Evolutionary conservation across 352 stramenopile species (phyloP), one percentile per base, ranked within the genome.

Genomic region (Phytophthora ramorum): DNA sequence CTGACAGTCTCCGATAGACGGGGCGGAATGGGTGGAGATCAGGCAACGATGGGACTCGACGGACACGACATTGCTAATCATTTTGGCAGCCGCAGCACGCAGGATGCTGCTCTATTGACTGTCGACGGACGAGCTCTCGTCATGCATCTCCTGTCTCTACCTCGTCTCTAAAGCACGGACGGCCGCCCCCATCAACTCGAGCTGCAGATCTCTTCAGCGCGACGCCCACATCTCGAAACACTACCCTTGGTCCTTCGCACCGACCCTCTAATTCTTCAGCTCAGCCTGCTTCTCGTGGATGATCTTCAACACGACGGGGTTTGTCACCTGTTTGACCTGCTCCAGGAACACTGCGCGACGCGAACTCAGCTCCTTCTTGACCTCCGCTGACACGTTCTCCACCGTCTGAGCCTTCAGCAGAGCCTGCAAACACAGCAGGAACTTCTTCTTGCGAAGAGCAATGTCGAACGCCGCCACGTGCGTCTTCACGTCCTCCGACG

Each of bases 391-490:
- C 40, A 73, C 43, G 24, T 66, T 66, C 41, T 58, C 55, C 30
- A 89, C 52, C 73, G 73, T 65, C 51, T 82, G 75, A 8, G 69
- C 81, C 41, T 84, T 83, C 66, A 93, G 57, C 64, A 95, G 73
- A 53, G 87, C 87, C 63, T 95, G 83, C 54, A 95, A 78, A 55
- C 81, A 92, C 61, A 95, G 60, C 63, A 95, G 58, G 28, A 75
- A 69, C 70, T 92, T 92, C 47, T 92, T 57, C 71, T 92, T 91
- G 45, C 85, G 85, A 20, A 83, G 46, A 37, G 87, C 87, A 20
- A 93, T 81, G 69, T 95, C 87, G 58, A 92, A 95, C 24, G 87
- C 78, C 58, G 75, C 82, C 19, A 93, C 3, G 49, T 95, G 84
- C 46, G 85, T 93, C 63, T 86, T 71, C 13, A 90, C 59, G 26